A percentile compares a stretch with the other conserved stretches of the same genome.
These are phyloP conservation scores for Clonostachys solani DNA, from an alignment of 2,329 filamentous ascomycete species.

Conservation along the genomic window DNA sequence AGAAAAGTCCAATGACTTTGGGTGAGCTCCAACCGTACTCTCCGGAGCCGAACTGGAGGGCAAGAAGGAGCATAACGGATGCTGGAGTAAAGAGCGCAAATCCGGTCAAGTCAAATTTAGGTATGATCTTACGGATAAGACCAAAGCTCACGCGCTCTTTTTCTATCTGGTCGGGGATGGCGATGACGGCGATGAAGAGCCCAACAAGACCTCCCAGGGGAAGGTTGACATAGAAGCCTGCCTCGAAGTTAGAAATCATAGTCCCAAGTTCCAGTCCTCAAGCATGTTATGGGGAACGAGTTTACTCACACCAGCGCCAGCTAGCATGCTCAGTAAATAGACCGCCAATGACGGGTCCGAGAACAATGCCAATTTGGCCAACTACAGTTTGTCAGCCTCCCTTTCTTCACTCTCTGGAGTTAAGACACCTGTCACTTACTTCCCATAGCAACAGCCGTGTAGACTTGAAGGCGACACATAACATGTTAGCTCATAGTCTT, in stretches of 20 bases:
- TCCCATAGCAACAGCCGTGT: constrained; percentile 9
- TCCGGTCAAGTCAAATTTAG: constrained; percentile 32
- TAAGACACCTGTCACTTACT: constrained; percentile 9
- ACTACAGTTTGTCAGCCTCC: constrained; percentile 4
- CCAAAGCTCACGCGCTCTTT: constrained; percentile 18
- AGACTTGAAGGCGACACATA: constrained; percentile 30
- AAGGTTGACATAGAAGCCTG: constrained; percentile 40
- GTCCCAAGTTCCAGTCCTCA: no score
- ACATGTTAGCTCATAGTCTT: constrained; percentile 32
- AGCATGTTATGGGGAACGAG: not conserved
- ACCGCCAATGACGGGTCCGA: constrained; percentile 38
- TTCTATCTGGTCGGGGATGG: constrained; percentile 27
- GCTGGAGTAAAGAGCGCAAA: constrained; percentile 35
- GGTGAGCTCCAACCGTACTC: constrained; percentile 20
- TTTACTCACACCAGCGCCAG: constrained; percentile 33
- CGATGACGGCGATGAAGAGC: constrained; percentile 20
- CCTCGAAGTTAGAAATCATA: no score
- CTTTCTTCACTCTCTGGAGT: no score
- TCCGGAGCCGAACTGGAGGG: constrained; percentile 35
- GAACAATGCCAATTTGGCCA: constrained; percentile 26
- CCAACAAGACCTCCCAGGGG: constrained; percentile 31
- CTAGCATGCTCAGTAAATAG: constrained; percentile 28
- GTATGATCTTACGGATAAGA: constrained; percentile 13
- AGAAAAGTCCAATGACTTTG: constrained; percentile 29
- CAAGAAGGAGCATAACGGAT: constrained; percentile 35